These are phyloP conservation scores for Microbotryum lychnidis-dioicae DNA, from an alignment of 1,284 basidiomycete genomes.

Conservation along the genomic window DNA sequence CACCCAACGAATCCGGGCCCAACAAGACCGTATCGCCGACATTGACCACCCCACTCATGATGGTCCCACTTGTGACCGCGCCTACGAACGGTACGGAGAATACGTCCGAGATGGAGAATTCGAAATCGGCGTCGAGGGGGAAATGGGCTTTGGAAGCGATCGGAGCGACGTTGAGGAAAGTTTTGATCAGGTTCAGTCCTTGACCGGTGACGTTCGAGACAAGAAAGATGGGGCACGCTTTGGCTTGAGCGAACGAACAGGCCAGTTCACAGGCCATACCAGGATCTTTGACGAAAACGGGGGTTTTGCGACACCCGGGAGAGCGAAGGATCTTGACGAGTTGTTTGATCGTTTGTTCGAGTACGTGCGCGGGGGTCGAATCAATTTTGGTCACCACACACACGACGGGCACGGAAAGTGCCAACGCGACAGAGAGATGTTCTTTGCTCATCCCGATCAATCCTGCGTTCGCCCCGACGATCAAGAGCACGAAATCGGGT, in stretches of 20 bases:
- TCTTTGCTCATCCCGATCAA: constrained; percentile 91
- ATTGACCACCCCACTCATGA: constrained; percentile 37
- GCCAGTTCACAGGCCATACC: constrained; percentile 68
- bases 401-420: constrained; percentile 84
- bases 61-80: constrained; percentile 86
- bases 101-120: constrained; percentile 59
- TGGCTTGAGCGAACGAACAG: constrained; percentile 58
- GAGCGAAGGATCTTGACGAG: constrained; percentile 80
- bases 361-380: constrained; percentile 89
- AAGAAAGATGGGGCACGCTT: constrained; percentile 58
- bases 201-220: constrained; percentile 89
- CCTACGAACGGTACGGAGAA: constrained; percentile 73
- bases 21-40: constrained; percentile 62
- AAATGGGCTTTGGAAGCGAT: constrained; percentile 20
- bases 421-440: constrained; percentile 88
- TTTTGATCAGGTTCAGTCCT: constrained; percentile 35
- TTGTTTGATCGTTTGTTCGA: constrained; percentile 83
- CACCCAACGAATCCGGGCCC: constrained; percentile 88
- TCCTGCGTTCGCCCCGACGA: constrained; percentile 89
- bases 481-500: constrained; percentile 90
- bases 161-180: constrained; percentile 40
- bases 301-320: constrained; percentile 69
- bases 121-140: constrained; percentile 48
- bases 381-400: constrained; percentile 95
- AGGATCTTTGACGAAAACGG: constrained; percentile 35